phyloP scores from a whole-genome alignment of 2,329 filamentous ascomycete genomes.

The Pseudocercospora crystallina region DNA sequence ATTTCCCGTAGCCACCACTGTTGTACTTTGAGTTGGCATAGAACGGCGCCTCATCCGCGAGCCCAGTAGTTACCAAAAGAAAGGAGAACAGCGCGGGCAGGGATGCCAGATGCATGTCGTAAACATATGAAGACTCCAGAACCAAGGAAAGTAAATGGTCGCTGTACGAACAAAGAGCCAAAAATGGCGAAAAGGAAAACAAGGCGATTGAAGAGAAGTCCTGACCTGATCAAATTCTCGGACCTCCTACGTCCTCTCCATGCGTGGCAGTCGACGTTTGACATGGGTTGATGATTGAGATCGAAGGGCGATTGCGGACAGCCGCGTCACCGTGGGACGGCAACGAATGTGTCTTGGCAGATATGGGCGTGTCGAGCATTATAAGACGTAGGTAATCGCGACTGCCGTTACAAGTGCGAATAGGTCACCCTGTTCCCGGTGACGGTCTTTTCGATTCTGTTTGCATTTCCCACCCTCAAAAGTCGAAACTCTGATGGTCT shows the following conservation, averaged over 20 bases:
- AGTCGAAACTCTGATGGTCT: too few species aligned
- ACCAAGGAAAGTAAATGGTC: too few species aligned
- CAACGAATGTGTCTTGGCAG: not conserved
- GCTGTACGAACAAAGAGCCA: not conserved
- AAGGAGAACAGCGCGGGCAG: not conserved
- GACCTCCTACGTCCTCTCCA: conserved; percentile 1
- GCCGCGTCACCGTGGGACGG: conserved; percentile 2
- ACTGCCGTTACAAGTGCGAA: too few species aligned
- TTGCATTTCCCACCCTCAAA: too few species aligned
- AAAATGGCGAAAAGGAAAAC: not conserved
- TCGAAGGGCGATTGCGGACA: not conserved
- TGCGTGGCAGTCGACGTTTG: not conserved
- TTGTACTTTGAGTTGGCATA: conserved; percentile 33
- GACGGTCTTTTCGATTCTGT: too few species aligned
- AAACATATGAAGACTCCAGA: too few species aligned
- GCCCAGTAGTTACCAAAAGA: not conserved
- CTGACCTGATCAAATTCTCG: not conserved
- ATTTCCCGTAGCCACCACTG: conserved; percentile 36
- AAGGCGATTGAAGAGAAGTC: not conserved
- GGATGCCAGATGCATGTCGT: not conserved
- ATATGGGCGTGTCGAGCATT: not conserved
- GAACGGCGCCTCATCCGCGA: conserved; percentile 22
- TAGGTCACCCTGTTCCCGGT: too few species aligned
- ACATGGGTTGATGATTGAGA: conserved; percentile 1
- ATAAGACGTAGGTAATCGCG: too few species aligned